Percentiles rank a stretch among this genome's conserved stretches.
Evolutionary conservation across 805 yeast species (phyloP).

Genomic region (Candida anglica): DNA sequence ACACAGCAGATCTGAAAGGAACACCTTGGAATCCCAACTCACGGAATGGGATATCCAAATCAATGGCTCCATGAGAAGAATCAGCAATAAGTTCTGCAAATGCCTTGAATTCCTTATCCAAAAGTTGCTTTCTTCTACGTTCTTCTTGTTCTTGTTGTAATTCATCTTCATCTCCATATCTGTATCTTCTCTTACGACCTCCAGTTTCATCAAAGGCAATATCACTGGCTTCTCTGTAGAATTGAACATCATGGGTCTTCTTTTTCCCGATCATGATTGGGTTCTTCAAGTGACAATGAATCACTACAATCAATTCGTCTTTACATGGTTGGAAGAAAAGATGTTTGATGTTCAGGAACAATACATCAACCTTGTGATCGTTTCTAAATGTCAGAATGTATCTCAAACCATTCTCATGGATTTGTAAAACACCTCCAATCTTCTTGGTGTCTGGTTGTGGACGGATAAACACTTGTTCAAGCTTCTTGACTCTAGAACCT

Average conservation of each 20-base stretch:
- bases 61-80: slow-evolving; percentile 76
- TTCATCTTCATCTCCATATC: slow-evolving; percentile 98
- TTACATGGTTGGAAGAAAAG: slow-evolving; percentile 94
- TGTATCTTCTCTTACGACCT: slow-evolving; percentile 77
- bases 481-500: slow-evolving; percentile 78
- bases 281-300: slow-evolving; percentile 87
- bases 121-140: slow-evolving; percentile 81
- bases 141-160: slow-evolving; percentile 98
- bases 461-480: slow-evolving; percentile 86
- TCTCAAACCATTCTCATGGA: slow-evolving; percentile 94
- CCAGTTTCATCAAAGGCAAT: slow-evolving; percentile 97
- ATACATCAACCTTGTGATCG: slow-evolving; percentile 83
- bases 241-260: slow-evolving; percentile 92
- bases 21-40: slow-evolving; percentile 98
- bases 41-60: slow-evolving; percentile 90
- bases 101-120: slow-evolving; percentile 86
- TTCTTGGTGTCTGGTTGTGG: slow-evolving; percentile 98
- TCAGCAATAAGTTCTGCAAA: slow-evolving; percentile 92
- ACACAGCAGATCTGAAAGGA: slow-evolving; percentile 89
- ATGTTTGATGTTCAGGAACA: slow-evolving; percentile 89
- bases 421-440: slow-evolving; percentile 82
- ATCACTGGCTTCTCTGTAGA: slow-evolving; percentile 95
- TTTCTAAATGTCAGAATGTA: slow-evolving; percentile 82
- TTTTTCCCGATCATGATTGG: slow-evolving; percentile 95
- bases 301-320: slow-evolving; percentile 87